These are phyloP conservation scores for Wickerhamiella sorbophila DNA, from an alignment of 805 yeast species.

Conservation along the genomic window DNA sequence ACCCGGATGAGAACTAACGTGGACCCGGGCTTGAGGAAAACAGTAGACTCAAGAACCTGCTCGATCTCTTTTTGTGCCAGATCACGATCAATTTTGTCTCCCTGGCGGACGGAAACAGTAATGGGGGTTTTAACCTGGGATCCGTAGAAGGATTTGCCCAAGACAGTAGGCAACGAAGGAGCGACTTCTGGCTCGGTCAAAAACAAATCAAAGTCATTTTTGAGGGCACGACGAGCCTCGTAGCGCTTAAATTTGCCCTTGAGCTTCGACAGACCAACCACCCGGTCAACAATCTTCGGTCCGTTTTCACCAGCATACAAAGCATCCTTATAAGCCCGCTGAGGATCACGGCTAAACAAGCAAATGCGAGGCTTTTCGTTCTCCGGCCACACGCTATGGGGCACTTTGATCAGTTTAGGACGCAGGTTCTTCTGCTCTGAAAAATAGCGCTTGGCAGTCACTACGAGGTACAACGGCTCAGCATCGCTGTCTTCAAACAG, in stretches of 20 bases:
- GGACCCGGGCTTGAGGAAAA: conserved; percentile 59
- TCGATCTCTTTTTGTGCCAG: conserved; percentile 46
- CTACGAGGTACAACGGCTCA: conserved; percentile 40
- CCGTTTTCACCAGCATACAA: conserved; percentile 18
- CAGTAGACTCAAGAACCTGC: conserved; percentile 43
- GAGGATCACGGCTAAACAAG: conserved; percentile 57
- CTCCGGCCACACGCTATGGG: conserved; percentile 32
- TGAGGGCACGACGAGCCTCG: conserved; percentile 71
- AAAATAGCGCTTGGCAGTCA: conserved; percentile 52
- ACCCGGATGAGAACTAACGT: conserved; percentile 49
- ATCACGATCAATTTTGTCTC: conserved; percentile 31
- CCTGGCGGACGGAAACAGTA: conserved; percentile 25
- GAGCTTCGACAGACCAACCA: conserved; percentile 59
- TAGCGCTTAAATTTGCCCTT: conserved; percentile 78
- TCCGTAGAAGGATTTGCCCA: conserved; percentile 67
- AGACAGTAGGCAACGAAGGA: conserved; percentile 62
- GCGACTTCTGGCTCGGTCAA: conserved; percentile 73
- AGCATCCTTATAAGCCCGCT: conserved; percentile 28
- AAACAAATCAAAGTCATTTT: conserved; percentile 56
- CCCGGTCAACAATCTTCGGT: conserved; percentile 26
- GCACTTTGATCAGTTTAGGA: conserved; percentile 29
- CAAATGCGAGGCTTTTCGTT: conserved; percentile 39
- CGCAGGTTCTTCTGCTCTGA: conserved; percentile 38
- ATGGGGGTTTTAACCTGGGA: conserved; percentile 58
- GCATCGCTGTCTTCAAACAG: conserved; percentile 46